Base-by-base conservation (phyloP, 768 basidiomycete genomes). In the Boletus rufocinnamomeus region DNA sequence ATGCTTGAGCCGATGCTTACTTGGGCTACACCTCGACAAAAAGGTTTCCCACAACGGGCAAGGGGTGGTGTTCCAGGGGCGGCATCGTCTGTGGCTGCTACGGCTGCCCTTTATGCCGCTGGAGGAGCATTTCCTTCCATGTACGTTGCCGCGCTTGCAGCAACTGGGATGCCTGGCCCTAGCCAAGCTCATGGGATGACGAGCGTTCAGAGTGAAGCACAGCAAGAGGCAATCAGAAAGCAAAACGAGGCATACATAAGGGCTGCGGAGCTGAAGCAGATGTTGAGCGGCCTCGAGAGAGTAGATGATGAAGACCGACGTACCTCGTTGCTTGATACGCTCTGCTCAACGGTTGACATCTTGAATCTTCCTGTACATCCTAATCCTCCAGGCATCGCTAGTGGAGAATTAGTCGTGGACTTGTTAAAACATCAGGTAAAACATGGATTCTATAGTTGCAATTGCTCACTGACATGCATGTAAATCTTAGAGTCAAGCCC, bases 371-470 rank as follows among this genome's bases (percentile, higher is more conserved):
- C 93, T 1, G 66, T 81, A 7, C 85, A 93, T 66, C 82, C 86
- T 13, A 79, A 77, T 61, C 91, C 93, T 0, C 92, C 94, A 1
- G 82, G 92, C 3, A 78, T 82, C 25, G 79, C 76, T 27, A 87
- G 73, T 47, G 91, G 89, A 2, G 77, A 88, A 25, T 69, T 96
- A 52, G 77, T 78, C 21, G 87, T 91, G 19, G 81, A 95, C 67
- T 74, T 96, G 47, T 69, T 96, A 28, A 89, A 84, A 59, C 95
- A 95, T 65, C 94, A 96, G 79, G 92, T 88, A 41, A 45, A 50
- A 16, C 3, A 40, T 40, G 32, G 19, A 17, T 28, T 45, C 16
- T 27, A 40, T 6, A 16, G 6, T 32, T 19, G 38, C 56, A 38
- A 45, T 40, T 23, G 25, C 27, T 9, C 2, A 6, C 40, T 57